A percentile compares a stretch with the other conserved stretches of the same genome.
Conservation (phyloP, 768 basidiomycete species). For the Cystobasidium tubakii region DNA sequence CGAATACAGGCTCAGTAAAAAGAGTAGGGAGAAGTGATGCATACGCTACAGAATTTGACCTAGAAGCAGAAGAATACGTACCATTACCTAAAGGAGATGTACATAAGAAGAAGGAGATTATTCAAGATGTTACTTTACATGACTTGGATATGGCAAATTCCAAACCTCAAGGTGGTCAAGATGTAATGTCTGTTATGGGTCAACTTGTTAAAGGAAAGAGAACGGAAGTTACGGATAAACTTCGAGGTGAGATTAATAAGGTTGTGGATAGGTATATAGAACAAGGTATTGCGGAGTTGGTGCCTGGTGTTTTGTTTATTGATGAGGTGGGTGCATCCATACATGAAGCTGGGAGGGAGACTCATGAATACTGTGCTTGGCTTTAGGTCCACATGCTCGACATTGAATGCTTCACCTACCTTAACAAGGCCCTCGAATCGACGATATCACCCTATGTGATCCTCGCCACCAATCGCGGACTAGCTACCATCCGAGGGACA, state of each 20-base stretch:
- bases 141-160: conserved; percentile 96
- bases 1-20: conserved; percentile 90
- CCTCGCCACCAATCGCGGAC: conserved; percentile 90
- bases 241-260: conserved; percentile 91
- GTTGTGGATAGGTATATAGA: conserved; percentile 96
- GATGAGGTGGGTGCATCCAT: conserved; percentile 67
- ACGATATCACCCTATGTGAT: conserved; percentile 97
- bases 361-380: not conserved
- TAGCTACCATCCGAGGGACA: conserved; percentile 85
- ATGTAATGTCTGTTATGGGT: conserved; percentile 97
- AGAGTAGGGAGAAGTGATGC: conserved; percentile 95
- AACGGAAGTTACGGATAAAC: conserved; percentile 95
- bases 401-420: conserved; percentile 97
- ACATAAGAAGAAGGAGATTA: conserved; percentile 89
- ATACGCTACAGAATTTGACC: conserved; percentile 92
- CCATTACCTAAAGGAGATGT: conserved; percentile 95
- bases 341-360: not conserved
- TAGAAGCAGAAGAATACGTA: conserved; percentile 97
- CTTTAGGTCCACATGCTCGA: conserved; percentile 98
- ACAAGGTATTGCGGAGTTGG: conserved; percentile 94
- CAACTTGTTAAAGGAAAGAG: conserved; percentile 81
- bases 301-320: conserved; percentile 96
- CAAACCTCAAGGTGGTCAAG: conserved; percentile 84
- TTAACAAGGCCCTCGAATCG: conserved; percentile 90
- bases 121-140: conserved; percentile 89